Evolutionary conservation across 805 yeast species (phyloP), one percentile per base, ranked within the genome.

Genomic region (Candida saitoana): DNA sequence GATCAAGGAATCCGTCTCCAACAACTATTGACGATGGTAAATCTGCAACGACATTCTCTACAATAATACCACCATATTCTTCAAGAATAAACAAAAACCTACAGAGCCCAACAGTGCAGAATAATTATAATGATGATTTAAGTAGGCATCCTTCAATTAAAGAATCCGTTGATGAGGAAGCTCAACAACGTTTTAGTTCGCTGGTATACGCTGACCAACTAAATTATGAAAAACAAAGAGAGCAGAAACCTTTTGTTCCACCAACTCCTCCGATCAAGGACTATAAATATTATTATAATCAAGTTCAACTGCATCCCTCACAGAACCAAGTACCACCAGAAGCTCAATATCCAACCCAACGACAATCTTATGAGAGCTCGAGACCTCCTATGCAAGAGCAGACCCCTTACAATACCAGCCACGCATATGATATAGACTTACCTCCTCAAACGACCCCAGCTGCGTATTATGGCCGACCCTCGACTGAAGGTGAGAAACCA

Each of bases 1-100:
- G 69, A 29, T 62, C 69, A 3, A 45, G 69, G 47, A 59, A 64
- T 38, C 40, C 62, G 2, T 56, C 69, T 5, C 69, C 69, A 1
- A 51, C 62, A 6, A 51, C 63, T 5, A 19, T 46, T 18, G 52
- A 52, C 16, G 32, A 29, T 29, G 32, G 16, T 5, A 29, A 29
- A 6, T 29, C 32, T 5, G 5, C 32, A 9, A 29, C 32, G 5
- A 29, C 32, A 29, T 29, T 29, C 16, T 29, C 32, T 6, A 43
- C 45, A 11, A 43, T 46, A 3, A 46, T 46, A 20, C 47, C 47
- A 2, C 41, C 34, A 16, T 46, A 46, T 30, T 38, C 42, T 6
- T 29, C 39, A 4, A 42, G 33, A 25, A 42, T 43, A 3, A 29
- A 42, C 29, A 19, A 19, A 35, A 35, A 20, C n/a, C 11, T 36